A percentile compares a stretch with the other conserved stretches of the same genome.
Evolutionary conservation across 768 basidiomycete genomes (phyloP).

Genomic region (Phylloporus sp.): DNA sequence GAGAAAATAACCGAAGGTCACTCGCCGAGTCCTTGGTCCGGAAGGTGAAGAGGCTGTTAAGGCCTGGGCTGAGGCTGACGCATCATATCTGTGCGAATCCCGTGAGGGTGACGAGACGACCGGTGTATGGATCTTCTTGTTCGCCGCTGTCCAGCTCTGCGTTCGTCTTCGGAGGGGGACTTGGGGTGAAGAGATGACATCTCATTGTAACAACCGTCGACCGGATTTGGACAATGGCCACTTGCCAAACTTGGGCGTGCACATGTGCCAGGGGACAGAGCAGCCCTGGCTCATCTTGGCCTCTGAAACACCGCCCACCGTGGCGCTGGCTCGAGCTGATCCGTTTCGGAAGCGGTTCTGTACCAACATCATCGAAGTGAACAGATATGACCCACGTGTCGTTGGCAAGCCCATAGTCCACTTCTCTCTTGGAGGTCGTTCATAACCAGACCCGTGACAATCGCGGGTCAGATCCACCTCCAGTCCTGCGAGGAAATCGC

Average conservation of each 20-base stretch:
- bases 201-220: neutral
- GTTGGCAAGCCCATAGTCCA: too few species aligned
- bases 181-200: neutral
- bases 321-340: neutral
- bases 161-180: neutral
- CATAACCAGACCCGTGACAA: too few species aligned
- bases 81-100: constrained; percentile 17
- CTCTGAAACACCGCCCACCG: constrained; percentile 3
- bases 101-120: constrained; percentile 24
- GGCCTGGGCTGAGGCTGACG: too few species aligned
- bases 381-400: too few species aligned
- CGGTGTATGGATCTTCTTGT: too few species aligned
- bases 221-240: neutral
- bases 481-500: neutral
- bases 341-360: neutral
- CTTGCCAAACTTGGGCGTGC: neutral
- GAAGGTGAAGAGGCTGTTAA: neutral
- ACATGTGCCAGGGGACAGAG: too few species aligned
- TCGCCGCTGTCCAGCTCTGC: neutral
- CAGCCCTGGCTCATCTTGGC: too few species aligned
- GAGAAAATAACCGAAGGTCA: constrained; percentile 7
- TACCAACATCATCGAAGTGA: neutral
- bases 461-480: neutral
- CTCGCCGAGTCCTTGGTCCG: neutral
- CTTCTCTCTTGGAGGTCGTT: neutral